Base-by-base conservation (phyloP, 164 flowering plant genomes). In the Tetracentron sinense region DNA sequence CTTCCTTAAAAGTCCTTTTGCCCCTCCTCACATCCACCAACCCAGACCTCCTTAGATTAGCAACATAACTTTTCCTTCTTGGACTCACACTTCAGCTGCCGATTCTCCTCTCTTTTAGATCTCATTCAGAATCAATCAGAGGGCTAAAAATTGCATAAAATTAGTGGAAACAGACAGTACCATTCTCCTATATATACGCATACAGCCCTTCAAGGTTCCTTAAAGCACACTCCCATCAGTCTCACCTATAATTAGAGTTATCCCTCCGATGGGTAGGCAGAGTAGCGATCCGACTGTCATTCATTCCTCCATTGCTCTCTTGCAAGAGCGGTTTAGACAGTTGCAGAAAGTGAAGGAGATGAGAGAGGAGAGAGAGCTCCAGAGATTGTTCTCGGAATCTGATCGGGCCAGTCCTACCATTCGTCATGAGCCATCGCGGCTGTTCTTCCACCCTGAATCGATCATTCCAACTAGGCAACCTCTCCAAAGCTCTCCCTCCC, bases 351-450 rank as follows among this genome's bases (percentile, higher is more conserved):
- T 64, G 8, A 79, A 69, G 49, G 76, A 76, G 70, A 85, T 73
- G 73, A 80, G 92, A 47, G 85, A 84, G 61, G 84, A 79, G 65
- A 83, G 54, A 62, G 79, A 83, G 73, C 74, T 81, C 5, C 59
- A 77, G 38, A 77, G 67, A 55, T 65, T 74, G 19, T 72, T 72
- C 6, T 61, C 78, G 12, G 78, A 77, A 29, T 52, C 82, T 17
- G 83, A 80, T 56, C 62, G 65, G 14, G 21, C 22, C 19, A 50
- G 61, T 12, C 59, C 75, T 19, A 44, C 68, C 16, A 23, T 27
- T 22, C 35, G 23, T 42, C 55, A 30, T 25, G 72, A 77, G 27
- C 66, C 77, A 4, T 50, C 78, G 21, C 51, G 55, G 47, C 58
- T 54, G 26, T 66, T 74, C 66, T 54, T 67, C 68, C 76, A 62